Evolutionary conservation across 352 stramenopile genomes (phyloP).

Genomic region (Phytophthora pluvialis): DNA sequence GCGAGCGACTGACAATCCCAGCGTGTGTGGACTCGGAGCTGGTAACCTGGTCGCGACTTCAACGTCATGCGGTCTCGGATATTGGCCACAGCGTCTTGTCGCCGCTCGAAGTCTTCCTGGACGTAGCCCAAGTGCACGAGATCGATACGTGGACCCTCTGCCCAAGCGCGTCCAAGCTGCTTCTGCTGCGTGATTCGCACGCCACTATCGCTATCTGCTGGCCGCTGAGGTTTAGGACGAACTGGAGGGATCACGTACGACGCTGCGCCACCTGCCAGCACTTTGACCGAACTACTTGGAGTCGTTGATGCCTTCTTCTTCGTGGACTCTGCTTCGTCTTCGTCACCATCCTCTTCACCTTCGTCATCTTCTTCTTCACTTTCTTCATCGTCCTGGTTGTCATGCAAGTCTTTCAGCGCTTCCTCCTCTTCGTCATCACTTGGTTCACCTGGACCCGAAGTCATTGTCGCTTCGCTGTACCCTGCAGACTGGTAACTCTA

Average conservation of each 20-base stretch:
- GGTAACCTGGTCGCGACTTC: slow-evolving; percentile 68
- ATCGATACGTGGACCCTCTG: slow-evolving; percentile 66
- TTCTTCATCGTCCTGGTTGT: slow-evolving; percentile 20
- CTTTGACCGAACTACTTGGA: slow-evolving; percentile 28
- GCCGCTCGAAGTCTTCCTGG: slow-evolving; percentile 66
- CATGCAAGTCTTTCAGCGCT: slow-evolving; percentile 24
- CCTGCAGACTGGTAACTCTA: no score
- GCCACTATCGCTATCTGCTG: slow-evolving; percentile 28
- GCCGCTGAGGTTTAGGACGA: slow-evolving; percentile 35
- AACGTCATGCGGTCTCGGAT: slow-evolving; percentile 62
- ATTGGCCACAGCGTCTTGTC: slow-evolving; percentile 59
- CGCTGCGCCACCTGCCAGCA: slow-evolving; percentile 27
- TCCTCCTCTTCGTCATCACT: slow-evolving; percentile 28
- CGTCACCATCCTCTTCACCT: slow-evolving; percentile 22
- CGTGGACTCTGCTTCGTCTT: slow-evolving; percentile 5
- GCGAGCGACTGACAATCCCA: slow-evolving; percentile 58
- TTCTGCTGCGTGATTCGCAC: slow-evolving; percentile 63
- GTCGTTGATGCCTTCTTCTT: slow-evolving; percentile 22
- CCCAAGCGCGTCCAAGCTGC: slow-evolving; percentile 65
- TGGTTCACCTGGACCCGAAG: slow-evolving; percentile 5
- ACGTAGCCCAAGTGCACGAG: slow-evolving; percentile 75
- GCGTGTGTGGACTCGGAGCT: slow-evolving; percentile 60
- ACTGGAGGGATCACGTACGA: slow-evolving; percentile 33
- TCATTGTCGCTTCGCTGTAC: no score
- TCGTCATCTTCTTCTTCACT: slow-evolving; percentile 31